Conservation (phyloP, 176 grass and related monocot genomes). For the Eragrostis curvula region DNA sequence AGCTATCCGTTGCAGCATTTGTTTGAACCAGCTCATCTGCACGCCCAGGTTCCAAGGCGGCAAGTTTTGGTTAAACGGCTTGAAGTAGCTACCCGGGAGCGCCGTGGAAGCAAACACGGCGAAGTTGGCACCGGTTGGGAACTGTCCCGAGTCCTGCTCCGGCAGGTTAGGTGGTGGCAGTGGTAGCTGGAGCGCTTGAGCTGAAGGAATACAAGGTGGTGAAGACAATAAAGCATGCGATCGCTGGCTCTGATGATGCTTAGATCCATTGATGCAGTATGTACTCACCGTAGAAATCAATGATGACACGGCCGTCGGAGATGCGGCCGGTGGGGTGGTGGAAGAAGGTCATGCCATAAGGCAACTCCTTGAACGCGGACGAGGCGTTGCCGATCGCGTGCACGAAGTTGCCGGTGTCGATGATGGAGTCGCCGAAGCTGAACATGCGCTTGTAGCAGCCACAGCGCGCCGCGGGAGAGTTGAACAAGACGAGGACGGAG, state of each 20-base stretch:
- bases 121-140: constrained; percentile 62
- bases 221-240: not conserved
- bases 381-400: not conserved
- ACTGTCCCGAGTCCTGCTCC: constrained; percentile 37
- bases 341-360: constrained; percentile 77
- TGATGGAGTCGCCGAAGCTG: constrained; percentile 74
- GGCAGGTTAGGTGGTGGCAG: constrained; percentile 48
- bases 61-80: not conserved
- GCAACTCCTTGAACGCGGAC: constrained; percentile 19
- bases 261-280: not conserved
- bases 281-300: constrained; percentile 34
- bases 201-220: constrained; percentile 17
- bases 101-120: constrained; percentile 47
- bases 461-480: not conserved
- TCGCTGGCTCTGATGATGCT: not conserved
- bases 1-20: constrained; percentile 49
- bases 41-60: constrained; percentile 17
- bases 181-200: constrained; percentile 51
- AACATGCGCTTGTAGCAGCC: constrained; percentile 67
- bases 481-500: not conserved
- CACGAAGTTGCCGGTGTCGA: constrained; percentile 63
- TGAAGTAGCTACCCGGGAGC: constrained; percentile 41
- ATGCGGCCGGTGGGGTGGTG: constrained; percentile 43
- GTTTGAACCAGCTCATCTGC: constrained; percentile 59
- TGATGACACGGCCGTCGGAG: constrained; percentile 51